Percentiles rank a stretch among this genome's conserved stretches.
Evolutionary conservation across 768 basidiomycete species (phyloP).

Genomic region (Auricularia heimuer): DNA sequence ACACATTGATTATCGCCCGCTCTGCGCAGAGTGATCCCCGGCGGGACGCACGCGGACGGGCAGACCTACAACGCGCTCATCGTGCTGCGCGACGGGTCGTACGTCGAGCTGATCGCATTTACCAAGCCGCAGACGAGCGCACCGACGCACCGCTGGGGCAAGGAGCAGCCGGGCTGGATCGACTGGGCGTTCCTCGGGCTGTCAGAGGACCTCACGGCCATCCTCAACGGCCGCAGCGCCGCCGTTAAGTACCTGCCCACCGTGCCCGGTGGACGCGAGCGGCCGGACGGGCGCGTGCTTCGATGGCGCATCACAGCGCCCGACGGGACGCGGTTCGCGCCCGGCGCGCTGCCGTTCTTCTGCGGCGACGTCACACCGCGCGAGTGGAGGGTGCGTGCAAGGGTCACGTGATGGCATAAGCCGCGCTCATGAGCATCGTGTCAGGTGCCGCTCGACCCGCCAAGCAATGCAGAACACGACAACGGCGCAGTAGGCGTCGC

Average conservation of each 20-base stretch:
- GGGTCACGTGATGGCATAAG: neutral
- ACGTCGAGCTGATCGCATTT: constrained; percentile 65
- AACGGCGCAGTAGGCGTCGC: constrained; percentile 42
- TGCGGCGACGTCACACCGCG: constrained; percentile 65
- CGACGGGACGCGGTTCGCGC: constrained; percentile 7
- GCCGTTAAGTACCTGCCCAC: constrained; percentile 36
- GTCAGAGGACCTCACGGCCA: constrained; percentile 31
- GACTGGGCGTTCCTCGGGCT: constrained; percentile 53
- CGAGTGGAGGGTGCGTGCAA: constrained; percentile 39
- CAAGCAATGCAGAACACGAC: constrained; percentile 39
- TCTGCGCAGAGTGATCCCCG: constrained; percentile 45
- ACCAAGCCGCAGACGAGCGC: constrained; percentile 35
- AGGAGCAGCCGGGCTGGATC: constrained; percentile 51
- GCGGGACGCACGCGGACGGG: constrained; percentile 57
- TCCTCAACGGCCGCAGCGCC: constrained; percentile 45
- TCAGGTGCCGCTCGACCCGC: constrained; percentile 42
- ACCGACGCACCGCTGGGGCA: constrained; percentile 45
- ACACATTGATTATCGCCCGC: too few relatives aligned
- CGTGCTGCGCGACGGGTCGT: constrained; percentile 48
- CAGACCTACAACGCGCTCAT: constrained; percentile 57
- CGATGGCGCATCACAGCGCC: constrained; percentile 50
- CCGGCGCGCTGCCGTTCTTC: constrained; percentile 49
- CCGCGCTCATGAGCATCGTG: neutral
- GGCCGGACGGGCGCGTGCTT: constrained; percentile 44
- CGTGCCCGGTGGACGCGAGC: constrained; percentile 41